phyloP scores from a whole-genome alignment of 257 asterid genomes.

The Penstemon eatonii region DNA sequence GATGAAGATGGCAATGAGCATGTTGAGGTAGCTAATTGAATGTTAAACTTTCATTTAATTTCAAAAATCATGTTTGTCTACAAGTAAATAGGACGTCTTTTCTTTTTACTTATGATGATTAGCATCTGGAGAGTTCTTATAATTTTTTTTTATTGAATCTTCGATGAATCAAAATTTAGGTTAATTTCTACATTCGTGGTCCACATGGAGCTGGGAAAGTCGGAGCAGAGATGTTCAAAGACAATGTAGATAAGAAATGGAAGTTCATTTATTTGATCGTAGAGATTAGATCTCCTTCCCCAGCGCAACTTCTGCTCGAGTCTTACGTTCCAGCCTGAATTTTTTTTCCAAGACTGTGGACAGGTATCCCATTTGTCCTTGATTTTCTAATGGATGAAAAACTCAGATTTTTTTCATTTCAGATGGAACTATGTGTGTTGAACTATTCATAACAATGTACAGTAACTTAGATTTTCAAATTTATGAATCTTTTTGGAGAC shows the following conservation, averaged over 20 bases:
- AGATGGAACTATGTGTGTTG: background rate
- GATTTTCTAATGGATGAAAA: background rate
- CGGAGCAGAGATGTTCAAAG: constrained; percentile 63
- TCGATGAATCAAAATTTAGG: constrained; percentile 29
- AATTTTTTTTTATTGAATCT: background rate
- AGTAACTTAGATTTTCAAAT: background rate
- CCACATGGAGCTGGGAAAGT: constrained; percentile 67
- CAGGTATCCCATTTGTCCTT: background rate
- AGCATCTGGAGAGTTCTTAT: background rate
- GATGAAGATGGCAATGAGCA: constrained; percentile 61
- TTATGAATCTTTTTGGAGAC: background rate
- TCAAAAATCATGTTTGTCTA: too few relatives aligned
- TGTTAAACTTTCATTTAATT: background rate
- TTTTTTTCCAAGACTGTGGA: background rate
- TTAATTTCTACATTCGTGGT: constrained; percentile 60
- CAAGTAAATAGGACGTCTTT: too few relatives aligned
- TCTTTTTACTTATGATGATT: too few relatives aligned
- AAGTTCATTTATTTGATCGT: constrained; percentile 55
- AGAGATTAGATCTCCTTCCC: constrained; percentile 52
- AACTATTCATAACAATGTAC: constrained; percentile 10
- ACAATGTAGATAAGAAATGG: constrained; percentile 53
- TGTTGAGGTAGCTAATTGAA: constrained; percentile 42
- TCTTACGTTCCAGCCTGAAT: constrained; percentile 61
- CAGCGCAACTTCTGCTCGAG: constrained; percentile 56
- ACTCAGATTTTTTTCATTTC: background rate